These are phyloP conservation scores for Penicillium sp. DNA, from an alignment of 2,329 filamentous ascomycete genomes.

Conservation along the genomic window DNA sequence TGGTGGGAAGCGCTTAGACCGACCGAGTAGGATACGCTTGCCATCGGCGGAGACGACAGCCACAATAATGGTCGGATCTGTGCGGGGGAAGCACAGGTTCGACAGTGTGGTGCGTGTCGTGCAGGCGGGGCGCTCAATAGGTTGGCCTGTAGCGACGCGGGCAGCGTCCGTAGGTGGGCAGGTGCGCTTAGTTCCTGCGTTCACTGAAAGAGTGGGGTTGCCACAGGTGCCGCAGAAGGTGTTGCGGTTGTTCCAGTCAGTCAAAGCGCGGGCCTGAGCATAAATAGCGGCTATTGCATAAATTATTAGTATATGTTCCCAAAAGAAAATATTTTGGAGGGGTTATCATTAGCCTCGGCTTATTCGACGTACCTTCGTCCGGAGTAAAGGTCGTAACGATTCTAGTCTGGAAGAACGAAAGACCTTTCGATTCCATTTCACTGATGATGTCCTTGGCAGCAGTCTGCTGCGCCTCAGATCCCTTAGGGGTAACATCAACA, in stretches of 20 bases:
- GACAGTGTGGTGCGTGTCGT: conserved; percentile 81
- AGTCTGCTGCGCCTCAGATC: conserved; percentile 57
- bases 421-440: conserved; percentile 59
- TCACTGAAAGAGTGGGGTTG: conserved; percentile 65
- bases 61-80: conserved; percentile 93
- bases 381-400: conserved; percentile 62
- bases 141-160: conserved; percentile 28
- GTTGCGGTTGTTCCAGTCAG: conserved; percentile 94
- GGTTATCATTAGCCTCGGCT: not conserved
- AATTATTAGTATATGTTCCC: not conserved
- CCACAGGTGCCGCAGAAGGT: conserved; percentile 91
- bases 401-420: conserved; percentile 67
- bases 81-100: conserved; percentile 88
- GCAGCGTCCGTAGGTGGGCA: conserved; percentile 47
- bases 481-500: conserved; percentile 78
- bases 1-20: conserved; percentile 78
- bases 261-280: conserved; percentile 79
- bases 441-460: conserved; percentile 60
- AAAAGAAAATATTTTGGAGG: not conserved
- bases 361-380: conserved; percentile 55
- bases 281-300: conserved; percentile 73
- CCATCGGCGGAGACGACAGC: conserved; percentile 82
- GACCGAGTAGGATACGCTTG: conserved; percentile 75
- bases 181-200: conserved; percentile 47
- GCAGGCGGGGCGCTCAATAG: conserved; percentile 63